Percentiles rank a stretch among this genome's conserved stretches.
Conservation (phyloP, 371 early-diverging fungal genomes). For the Mortierella sp. region DNA sequence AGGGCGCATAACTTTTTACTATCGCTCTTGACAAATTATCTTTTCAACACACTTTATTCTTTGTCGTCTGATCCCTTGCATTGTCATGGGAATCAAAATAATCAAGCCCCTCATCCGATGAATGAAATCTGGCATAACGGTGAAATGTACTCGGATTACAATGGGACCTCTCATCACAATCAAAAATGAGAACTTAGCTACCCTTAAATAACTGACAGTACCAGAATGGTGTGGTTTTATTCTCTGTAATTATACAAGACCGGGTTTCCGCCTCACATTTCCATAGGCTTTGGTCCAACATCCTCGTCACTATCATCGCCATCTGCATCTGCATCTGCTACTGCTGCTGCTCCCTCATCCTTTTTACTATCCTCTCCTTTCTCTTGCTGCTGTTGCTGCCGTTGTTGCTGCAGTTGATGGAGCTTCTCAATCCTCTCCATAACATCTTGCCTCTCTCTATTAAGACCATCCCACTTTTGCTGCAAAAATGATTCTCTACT, state of each 20-base stretch:
- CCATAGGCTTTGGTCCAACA: slow-evolving; percentile 13
- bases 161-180: too few species aligned
- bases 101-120: too few species aligned
- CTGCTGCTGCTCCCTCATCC: background rate
- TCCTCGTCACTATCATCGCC: slow-evolving; percentile 3
- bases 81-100: background rate
- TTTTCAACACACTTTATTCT: too few species aligned
- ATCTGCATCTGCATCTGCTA: background rate
- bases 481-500: slow-evolving; percentile 79
- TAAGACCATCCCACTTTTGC: slow-evolving; percentile 75
- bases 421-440: slow-evolving; percentile 52
- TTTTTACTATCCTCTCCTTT: background rate
- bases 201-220: too few species aligned
- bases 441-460: slow-evolving; percentile 61
- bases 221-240: too few species aligned
- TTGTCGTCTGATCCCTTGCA: background rate
- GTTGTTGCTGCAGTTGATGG: slow-evolving; percentile 31
- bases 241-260: too few species aligned
- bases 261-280: background rate
- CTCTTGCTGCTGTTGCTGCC: slow-evolving; percentile 9
- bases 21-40: too few species aligned
- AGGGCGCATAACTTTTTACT: too few species aligned
- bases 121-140: too few species aligned
- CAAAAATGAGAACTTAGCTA: too few species aligned
- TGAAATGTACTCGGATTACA: too few species aligned